These are phyloP conservation scores for Magnolia sinica DNA, from an alignment of 164 flowering plant genomes.

Conservation along the genomic window DNA sequence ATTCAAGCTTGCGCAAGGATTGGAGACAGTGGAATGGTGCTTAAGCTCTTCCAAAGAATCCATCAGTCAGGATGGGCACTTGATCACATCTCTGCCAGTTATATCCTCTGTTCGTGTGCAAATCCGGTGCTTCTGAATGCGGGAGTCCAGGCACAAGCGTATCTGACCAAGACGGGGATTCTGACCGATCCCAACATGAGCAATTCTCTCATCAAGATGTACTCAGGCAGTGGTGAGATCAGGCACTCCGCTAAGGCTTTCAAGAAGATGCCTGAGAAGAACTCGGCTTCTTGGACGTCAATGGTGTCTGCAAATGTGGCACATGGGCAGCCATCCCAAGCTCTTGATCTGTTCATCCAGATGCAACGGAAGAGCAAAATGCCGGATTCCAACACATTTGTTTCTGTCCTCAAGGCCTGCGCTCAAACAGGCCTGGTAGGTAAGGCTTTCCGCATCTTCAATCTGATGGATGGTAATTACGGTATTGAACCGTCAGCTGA, in stretches of 20 bases:
- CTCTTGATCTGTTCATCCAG: slow-evolving; percentile 25
- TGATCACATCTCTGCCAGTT: slow-evolving; percentile 13
- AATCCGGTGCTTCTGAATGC: slow-evolving; percentile 22
- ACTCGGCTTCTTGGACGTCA: slow-evolving; percentile 24
- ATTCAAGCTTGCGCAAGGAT: slow-evolving; percentile 19
- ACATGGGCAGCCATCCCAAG: slow-evolving; percentile 31
- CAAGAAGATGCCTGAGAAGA: slow-evolving; percentile 16
- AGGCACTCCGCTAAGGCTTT: slow-evolving; percentile 25
- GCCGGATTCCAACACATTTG: slow-evolving; percentile 18
- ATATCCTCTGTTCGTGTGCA: slow-evolving; percentile 22
- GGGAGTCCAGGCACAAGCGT: slow-evolving; percentile 34
- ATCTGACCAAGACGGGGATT: slow-evolving; percentile 30
- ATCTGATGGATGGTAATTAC: slow-evolving; percentile 23
- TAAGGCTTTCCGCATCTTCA: slow-evolving; percentile 24
- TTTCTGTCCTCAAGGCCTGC: slow-evolving; percentile 26
- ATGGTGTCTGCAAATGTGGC: slow-evolving; percentile 28
- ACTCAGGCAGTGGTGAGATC: slow-evolving; percentile 28
- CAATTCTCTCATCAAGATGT: slow-evolving; percentile 35
- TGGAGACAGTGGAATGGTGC: slow-evolving; percentile 18
- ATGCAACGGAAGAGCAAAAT: slow-evolving; percentile 18
- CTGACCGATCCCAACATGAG: slow-evolving; percentile 19
- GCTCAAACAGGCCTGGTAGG: slow-evolving; percentile 25
- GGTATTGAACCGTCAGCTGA: slow-evolving; percentile 29
- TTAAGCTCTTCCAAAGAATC: slow-evolving; percentile 18
- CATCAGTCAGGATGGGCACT: slow-evolving; percentile 22